These are phyloP conservation scores for Triangularia setosa DNA, from an alignment of 2,329 filamentous ascomycete species.

Conservation along the genomic window DNA sequence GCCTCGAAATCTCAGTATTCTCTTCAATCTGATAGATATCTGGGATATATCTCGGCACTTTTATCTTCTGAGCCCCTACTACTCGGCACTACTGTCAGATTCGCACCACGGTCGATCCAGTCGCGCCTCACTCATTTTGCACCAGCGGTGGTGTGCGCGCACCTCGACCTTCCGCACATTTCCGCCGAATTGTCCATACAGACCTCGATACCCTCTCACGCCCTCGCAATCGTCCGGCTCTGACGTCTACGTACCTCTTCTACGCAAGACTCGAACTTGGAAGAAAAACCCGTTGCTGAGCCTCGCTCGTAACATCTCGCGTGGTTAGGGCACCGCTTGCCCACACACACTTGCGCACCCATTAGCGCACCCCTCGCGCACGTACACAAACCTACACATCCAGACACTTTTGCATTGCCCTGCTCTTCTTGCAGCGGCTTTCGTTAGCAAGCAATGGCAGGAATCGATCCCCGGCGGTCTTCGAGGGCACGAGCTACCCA, in stretches of 20 bases:
- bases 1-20: not conserved
- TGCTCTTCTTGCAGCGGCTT: conserved; percentile 29
- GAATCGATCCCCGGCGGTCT: conserved; percentile 74
- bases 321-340: not conserved
- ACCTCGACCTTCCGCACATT: not conserved
- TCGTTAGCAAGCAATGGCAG: conserved; percentile 51
- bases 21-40: not conserved
- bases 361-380: not conserved
- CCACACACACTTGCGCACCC: not conserved
- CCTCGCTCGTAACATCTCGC: not conserved
- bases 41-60: not conserved
- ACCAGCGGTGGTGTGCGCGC: not conserved
- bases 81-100: not conserved
- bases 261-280: not conserved
- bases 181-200: not conserved
- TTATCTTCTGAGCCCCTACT: not conserved
- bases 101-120: not conserved
- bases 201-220: not conserved
- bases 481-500: conserved; percentile 82
- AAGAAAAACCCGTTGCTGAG: not conserved
- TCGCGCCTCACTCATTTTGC: not conserved
- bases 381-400: conserved; percentile 21
- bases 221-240: not conserved
- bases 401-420: conserved; percentile 29
- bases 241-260: not conserved